Evolutionary conservation across 164 flowering plant species (phyloP), one percentile per base, ranked within the genome.

Genomic region (Nymphaea thermarum): DNA sequence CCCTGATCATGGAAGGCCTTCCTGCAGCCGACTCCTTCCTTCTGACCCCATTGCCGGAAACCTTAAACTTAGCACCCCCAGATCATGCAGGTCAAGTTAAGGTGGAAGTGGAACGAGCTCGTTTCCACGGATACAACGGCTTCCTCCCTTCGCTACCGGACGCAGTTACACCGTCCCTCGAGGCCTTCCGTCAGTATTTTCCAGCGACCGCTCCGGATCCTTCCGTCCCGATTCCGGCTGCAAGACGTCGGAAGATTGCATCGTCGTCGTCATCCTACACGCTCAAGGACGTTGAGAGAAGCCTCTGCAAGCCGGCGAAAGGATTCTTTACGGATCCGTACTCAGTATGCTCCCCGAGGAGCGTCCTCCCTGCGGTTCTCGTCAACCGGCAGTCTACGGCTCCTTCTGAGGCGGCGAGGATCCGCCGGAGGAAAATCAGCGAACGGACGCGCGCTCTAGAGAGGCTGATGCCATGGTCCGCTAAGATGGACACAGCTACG

Each of bases 381-480:
- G 57, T 51, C 15, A 8, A 8, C 57, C 57, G 57, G 8, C 57
- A 3, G 57, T 10, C 57, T 51, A 10, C 8, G 57, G 14, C 57
- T 51, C 14, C 57, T 8, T 4, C 12, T 51, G 57, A 51, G 57
- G 57, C 57, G 57, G 80, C 84, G 14, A 63, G 84, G 10, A 66
- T 67, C 43, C 71, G 82, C 41, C 72, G 90, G 3, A 72, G 68
- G 70, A 74, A 42, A 73, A 68, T 86, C 6, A 77, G 86, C 75
- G 96, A 89, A 41, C 80, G 71, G 73, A 76, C 71, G 0, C 72
- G 80, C 45, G 61, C 69, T 51, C 73, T 90, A 59, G 78, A 82
- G 75, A 78, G 80, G 71, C 86, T 90, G 68, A 70, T 92, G 79
- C 98, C 95, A 3, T 79, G 76, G 77, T 81, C 81, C 15, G 80